Base-by-base conservation (phyloP, 306 rosid genomes). In the Potentilla sterilis region DNA sequence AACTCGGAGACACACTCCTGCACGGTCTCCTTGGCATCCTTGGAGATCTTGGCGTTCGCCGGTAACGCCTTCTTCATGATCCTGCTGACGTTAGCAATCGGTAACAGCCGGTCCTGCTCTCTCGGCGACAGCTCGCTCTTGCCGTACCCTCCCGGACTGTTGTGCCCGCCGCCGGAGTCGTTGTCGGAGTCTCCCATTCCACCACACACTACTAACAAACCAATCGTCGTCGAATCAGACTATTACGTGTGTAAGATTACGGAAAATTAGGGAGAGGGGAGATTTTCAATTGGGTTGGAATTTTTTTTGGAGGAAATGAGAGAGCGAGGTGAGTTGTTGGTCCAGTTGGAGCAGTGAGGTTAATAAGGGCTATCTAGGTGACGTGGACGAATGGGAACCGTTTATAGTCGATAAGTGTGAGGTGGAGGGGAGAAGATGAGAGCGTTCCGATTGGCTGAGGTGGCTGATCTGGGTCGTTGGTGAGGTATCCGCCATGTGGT, bases 51-150 rank as follows among this genome's bases (percentile, higher is more conserved):
- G 67, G 97, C 97, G 87, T 92, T 92, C 11, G 93, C 93, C 2
- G 97, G 97, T 2, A 92, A 70, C 0, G 96, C 97, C 72, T 92
- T 92, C 77, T 92, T 92, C 97, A 92, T 92, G 83, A 92, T 92
- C 84, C 97, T 82, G 79, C 97, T 87, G 64, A 92, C 97, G 87
- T 92, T 92, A 8, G 97, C 96, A 5, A 92, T 92, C 21, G 97
- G 97, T 6, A 92, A 58, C 28, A 92, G 76, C 18, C 97, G 77
- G 87, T 92, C 97, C 54, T 92, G 97, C 52, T 92, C 97, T 3
- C 97, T 75, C 0, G 82, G 96, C 37, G 97, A 90, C 0, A 79
- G 81, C 83, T 87, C 96, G 84, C 78, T 77, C 69, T 82, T 67
- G 28, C 28, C 28, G 28, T 28, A 28, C 28, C 28, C 28, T 28